phyloP scores from a whole-genome alignment of 2,329 filamentous ascomycete genomes.

The Aspergillus pseudoviridinutans region DNA sequence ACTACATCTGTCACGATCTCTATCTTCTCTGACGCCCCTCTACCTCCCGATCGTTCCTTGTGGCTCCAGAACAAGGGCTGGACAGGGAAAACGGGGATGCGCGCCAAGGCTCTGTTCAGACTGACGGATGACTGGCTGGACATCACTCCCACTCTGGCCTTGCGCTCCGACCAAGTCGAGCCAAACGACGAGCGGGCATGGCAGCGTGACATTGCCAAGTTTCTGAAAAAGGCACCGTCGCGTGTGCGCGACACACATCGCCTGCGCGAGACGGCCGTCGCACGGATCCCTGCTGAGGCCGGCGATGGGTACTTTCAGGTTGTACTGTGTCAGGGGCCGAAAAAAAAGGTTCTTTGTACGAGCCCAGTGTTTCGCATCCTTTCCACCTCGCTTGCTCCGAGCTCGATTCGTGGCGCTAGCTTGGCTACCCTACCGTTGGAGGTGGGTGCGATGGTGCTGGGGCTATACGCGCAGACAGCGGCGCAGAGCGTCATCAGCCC shows the following conservation, averaged over 20 bases:
- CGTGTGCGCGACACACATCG: constrained; percentile 48
- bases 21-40: constrained; percentile 56
- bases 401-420: constrained; percentile 62
- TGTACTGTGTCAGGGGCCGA: constrained; percentile 55
- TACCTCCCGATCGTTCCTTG: constrained; percentile 57
- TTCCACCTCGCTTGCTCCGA: constrained; percentile 59
- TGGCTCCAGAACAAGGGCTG: constrained; percentile 68
- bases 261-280: constrained; percentile 59
- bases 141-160: constrained; percentile 57
- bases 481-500: constrained; percentile 22
- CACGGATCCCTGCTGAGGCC: constrained; percentile 61
- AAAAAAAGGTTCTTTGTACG: constrained; percentile 58
- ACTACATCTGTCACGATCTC: constrained; percentile 62
- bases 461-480: constrained; percentile 40
- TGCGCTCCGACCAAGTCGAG: constrained; percentile 48
- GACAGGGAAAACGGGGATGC: constrained; percentile 66
- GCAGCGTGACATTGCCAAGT: constrained; percentile 64
- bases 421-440: constrained; percentile 63
- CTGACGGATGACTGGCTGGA: constrained; percentile 61
- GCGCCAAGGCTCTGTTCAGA: constrained; percentile 59
- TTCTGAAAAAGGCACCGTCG: constrained; percentile 52
- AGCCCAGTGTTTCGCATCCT: constrained; percentile 68
- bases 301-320: constrained; percentile 67
- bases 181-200: constrained; percentile 60
- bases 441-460: constrained; percentile 48